Percentiles rank a stretch among this genome's conserved stretches.
These are phyloP conservation scores for Sambucus nigra DNA, from an alignment of 129 eudicot genomes.

Conservation along the genomic window DNA sequence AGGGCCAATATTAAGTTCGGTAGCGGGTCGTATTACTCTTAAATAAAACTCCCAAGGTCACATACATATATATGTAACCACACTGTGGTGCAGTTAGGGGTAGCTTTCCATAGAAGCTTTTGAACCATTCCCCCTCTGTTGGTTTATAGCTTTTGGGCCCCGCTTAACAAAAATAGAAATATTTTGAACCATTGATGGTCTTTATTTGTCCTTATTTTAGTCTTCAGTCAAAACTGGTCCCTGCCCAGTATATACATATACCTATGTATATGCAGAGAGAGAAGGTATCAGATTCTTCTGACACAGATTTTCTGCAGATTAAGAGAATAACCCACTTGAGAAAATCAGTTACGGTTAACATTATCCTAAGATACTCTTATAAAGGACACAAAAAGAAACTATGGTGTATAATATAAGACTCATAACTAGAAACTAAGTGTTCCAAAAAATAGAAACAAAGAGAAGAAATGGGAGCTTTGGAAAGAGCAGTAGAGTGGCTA, in stretches of 20 bases:
- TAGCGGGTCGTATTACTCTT: no score
- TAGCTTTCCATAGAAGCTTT: conserved; percentile 13
- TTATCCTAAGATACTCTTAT: conserved; percentile 12
- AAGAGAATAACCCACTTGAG: conserved; percentile 2
- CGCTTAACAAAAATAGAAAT: no score
- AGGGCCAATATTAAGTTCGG: no score
- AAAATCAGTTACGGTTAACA: conserved; percentile 7
- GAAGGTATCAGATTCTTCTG: conserved; percentile 25
- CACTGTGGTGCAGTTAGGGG: conserved; percentile 25
- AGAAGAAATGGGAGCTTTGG: conserved; percentile 20
- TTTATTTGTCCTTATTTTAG: no score
- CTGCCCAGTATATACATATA: background rate
- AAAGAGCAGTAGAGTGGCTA: conserved; percentile 35
- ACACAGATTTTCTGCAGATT: conserved; percentile 23
- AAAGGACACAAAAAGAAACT: no score
- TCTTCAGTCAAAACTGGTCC: conserved; percentile 6
- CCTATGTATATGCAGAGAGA: no score
- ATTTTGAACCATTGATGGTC: no score
- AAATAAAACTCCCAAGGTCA: no score
- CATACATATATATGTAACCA: no score
- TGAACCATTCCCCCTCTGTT: conserved; percentile 36
- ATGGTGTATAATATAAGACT: no score
- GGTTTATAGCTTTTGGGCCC: no score
- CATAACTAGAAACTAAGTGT: no score
- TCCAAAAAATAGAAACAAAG: background rate